Percentiles rank a stretch among this genome's conserved stretches.
These are phyloP conservation scores for Thermothelomyces thermophilus DNA, from an alignment of 2,329 filamentous ascomycete species.

Conservation along the genomic window DNA sequence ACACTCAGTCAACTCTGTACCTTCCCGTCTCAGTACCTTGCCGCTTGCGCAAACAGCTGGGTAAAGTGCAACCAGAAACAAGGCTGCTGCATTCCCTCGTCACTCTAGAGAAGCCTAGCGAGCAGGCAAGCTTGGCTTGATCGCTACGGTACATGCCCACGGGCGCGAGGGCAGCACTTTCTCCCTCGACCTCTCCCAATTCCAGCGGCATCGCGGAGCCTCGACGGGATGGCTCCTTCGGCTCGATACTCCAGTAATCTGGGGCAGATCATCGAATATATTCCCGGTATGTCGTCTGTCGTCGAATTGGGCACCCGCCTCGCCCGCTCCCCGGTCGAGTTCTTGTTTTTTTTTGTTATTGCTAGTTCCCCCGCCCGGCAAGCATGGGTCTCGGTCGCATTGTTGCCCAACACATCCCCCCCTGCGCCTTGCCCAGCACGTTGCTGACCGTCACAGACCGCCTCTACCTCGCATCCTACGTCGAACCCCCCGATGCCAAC, in stretches of 20 bases:
- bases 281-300: slow-evolving; percentile 63
- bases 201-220: not conserved
- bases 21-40: not conserved
- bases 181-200: not conserved
- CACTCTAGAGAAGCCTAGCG: not conserved
- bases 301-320: too few relatives aligned
- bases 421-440: slow-evolving; percentile 24
- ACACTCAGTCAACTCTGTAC: not conserved
- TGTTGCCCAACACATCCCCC: slow-evolving; percentile 17
- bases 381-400: slow-evolving; percentile 24
- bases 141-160: not conserved
- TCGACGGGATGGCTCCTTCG: slow-evolving; percentile 44
- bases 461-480: slow-evolving; percentile 89
- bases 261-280: slow-evolving; percentile 93
- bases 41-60: too few relatives aligned
- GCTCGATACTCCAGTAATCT: slow-evolving; percentile 50
- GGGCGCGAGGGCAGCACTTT: slow-evolving; percentile 1
- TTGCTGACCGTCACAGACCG: slow-evolving; percentile 61
- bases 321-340: not conserved
- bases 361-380: not conserved
- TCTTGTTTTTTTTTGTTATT: slow-evolving; percentile 2
- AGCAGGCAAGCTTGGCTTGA: too few relatives aligned
- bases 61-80: not conserved
- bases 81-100: not conserved
- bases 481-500: slow-evolving; percentile 68